Evolutionary conservation across 352 stramenopile genomes (phyloP).

Genomic region (Blastocystis hominis): DNA sequence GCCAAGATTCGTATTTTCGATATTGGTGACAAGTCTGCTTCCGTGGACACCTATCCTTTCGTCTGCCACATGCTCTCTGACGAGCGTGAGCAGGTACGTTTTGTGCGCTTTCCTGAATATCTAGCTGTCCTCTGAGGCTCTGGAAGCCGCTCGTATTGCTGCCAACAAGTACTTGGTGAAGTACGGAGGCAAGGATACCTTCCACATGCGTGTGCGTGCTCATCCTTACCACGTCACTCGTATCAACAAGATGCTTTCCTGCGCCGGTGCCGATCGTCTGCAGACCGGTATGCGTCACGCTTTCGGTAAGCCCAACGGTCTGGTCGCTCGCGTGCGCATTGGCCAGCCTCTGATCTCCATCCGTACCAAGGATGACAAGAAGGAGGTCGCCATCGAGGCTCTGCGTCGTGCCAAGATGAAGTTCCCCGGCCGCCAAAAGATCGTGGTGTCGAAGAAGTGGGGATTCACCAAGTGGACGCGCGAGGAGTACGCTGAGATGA

Average conservation of each 20-base stretch:
- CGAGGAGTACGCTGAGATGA: slow-evolving; percentile 90
- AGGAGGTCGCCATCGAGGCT: slow-evolving; percentile 84
- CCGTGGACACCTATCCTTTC: slow-evolving; percentile 94
- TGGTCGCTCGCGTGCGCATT: slow-evolving; percentile 92
- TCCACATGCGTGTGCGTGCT: slow-evolving; percentile 95
- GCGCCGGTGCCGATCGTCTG: slow-evolving; percentile 92
- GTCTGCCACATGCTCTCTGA: slow-evolving; percentile 88
- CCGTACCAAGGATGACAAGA: slow-evolving; percentile 86
- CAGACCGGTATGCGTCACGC: slow-evolving; percentile 96
- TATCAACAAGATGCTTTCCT: slow-evolving; percentile 99
- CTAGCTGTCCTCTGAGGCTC: slow-evolving; percentile 87
- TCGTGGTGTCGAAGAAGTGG: slow-evolving; percentile 97
- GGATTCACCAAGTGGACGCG: slow-evolving; percentile 94
- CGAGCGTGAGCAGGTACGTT: slow-evolving; percentile 68
- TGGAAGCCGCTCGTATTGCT: slow-evolving; percentile 93
- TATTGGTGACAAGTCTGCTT: slow-evolving; percentile 92
- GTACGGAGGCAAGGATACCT: slow-evolving; percentile 92
- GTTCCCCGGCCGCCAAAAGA: slow-evolving; percentile 98
- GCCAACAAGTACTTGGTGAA: slow-evolving; percentile 98
- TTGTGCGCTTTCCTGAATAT: too few relatives aligned
- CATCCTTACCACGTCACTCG: slow-evolving; percentile 97
- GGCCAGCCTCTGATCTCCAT: slow-evolving; percentile 95
- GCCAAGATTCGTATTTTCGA: slow-evolving; percentile 98
- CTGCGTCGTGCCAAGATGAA: slow-evolving; percentile 97
- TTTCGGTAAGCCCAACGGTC: slow-evolving; percentile 94